A percentile compares a stretch with the other conserved stretches of the same genome.
phyloP scores from a whole-genome alignment of 164 flowering plant species.

The Piper longum region DNA sequence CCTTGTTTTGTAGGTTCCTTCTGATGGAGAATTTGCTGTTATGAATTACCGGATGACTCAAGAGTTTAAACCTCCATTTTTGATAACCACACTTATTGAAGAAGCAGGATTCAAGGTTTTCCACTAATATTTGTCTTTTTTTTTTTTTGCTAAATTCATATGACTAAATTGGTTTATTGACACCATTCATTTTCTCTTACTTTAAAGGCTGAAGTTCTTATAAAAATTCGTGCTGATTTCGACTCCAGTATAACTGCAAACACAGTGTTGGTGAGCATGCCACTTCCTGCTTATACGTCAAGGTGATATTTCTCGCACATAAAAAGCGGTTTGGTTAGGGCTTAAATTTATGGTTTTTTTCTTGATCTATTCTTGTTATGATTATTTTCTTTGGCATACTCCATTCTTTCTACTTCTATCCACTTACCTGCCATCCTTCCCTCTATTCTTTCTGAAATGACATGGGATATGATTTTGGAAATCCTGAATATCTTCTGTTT shows the following conservation, averaged over 20 bases:
- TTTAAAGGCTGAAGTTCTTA: constrained; percentile 80
- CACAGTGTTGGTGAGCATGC: constrained; percentile 68
- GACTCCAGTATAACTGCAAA: constrained; percentile 70
- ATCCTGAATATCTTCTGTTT: no score
- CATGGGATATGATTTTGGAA: no score
- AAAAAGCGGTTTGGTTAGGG: neutral
- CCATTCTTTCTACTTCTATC: no score
- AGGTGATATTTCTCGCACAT: constrained; percentile 28
- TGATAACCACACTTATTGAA: constrained; percentile 70
- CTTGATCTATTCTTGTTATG: no score
- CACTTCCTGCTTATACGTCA: constrained; percentile 65
- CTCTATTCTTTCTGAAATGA: no score
- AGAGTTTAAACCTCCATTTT: constrained; percentile 94
- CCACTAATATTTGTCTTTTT: neutral
- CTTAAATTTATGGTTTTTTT: neutral
- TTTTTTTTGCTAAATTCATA: neutral
- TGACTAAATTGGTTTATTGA: neutral
- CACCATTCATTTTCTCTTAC: neutral
- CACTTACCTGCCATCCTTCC: no score
- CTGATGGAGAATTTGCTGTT: constrained; percentile 96
- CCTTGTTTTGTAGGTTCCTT: constrained; percentile 49
- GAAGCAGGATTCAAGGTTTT: constrained; percentile 70
- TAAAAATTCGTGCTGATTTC: constrained; percentile 78
- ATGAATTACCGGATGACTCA: constrained; percentile 98
- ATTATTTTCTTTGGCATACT: no score